These are phyloP conservation scores for Backusella tuberculispora DNA, from an alignment of 192 early-diverging fungal species.

Conservation along the genomic window DNA sequence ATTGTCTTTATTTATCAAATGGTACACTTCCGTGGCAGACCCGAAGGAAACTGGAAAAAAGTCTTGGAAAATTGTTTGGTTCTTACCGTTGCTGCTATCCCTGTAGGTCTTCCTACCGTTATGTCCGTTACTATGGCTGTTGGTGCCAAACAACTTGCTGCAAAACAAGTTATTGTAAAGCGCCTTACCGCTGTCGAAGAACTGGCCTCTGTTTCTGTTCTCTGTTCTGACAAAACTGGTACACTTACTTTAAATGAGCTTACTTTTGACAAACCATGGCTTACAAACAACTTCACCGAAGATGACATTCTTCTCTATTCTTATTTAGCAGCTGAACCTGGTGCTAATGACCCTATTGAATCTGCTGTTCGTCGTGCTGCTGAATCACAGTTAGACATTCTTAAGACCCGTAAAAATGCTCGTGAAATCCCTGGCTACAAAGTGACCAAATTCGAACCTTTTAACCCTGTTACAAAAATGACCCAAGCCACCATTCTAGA, in stretches of 20 bases:
- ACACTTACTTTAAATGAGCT: conserved; percentile 93
- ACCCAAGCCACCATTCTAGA: conserved; percentile 87
- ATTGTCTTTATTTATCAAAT: conserved; percentile 82
- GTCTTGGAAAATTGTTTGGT: conserved; percentile 78
- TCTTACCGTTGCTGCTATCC: conserved; percentile 92
- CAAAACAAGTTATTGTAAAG: conserved; percentile 95
- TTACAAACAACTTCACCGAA: conserved; percentile 64
- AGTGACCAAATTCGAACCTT: conserved; percentile 88
- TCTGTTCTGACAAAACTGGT: conserved; percentile 89
- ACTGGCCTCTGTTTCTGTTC: conserved; percentile 88
- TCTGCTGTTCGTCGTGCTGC: conserved; percentile 86
- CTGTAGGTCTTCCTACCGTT: conserved; percentile 93
- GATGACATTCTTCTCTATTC: conserved; percentile 84
- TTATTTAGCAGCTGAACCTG: conserved; percentile 86
- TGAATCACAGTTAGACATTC: conserved; percentile 68
- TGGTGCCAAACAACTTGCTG: conserved; percentile 88
- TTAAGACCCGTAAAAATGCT: conserved; percentile 53
- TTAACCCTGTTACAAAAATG: conserved; percentile 93
- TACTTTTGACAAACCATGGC: conserved; percentile 88
- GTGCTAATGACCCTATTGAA: conserved; percentile 92
- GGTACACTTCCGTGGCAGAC: conserved; percentile 54
- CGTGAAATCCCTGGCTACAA: conserved; percentile 87
- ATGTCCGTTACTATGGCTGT: conserved; percentile 99
- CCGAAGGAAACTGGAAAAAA: conserved; percentile 58
- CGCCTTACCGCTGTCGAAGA: conserved; percentile 94